phyloP scores from a whole-genome alignment of 2,329 filamentous ascomycete species.

The Beauveria bassiana region DNA sequence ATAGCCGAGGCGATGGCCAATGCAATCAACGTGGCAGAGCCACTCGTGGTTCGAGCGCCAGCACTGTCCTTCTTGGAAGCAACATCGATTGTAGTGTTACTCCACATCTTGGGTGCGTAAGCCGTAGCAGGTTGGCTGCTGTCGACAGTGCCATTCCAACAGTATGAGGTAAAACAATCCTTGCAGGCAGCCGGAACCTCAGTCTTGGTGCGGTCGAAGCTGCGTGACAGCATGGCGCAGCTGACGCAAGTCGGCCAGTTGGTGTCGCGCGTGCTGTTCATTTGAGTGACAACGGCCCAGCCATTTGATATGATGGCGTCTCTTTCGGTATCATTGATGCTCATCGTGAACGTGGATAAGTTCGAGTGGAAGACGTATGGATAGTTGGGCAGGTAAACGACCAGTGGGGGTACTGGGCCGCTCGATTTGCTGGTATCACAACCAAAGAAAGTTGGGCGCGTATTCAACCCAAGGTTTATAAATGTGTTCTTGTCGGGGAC shows the following conservation, averaged over 20 bases:
- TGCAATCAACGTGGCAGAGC: background rate
- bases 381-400: slow-evolving; percentile 75
- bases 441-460: slow-evolving; percentile 55
- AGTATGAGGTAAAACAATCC: slow-evolving; percentile 73
- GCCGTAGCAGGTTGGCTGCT: slow-evolving; percentile 18
- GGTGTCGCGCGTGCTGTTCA: slow-evolving; percentile 65
- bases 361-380: slow-evolving; percentile 75
- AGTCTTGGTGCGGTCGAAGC: slow-evolving; percentile 63
- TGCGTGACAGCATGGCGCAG: slow-evolving; percentile 76
- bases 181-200: slow-evolving; percentile 63
- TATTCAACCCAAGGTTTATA: slow-evolving; percentile 50
- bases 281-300: slow-evolving; percentile 74
- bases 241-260: slow-evolving; percentile 79
- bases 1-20: background rate
- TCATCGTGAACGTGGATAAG: slow-evolving; percentile 65
- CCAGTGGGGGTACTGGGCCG: slow-evolving; percentile 48
- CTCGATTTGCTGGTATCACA: slow-evolving; percentile 51
- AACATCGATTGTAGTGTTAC: slow-evolving; percentile 2
- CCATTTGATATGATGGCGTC: slow-evolving; percentile 81
- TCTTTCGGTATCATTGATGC: slow-evolving; percentile 58
- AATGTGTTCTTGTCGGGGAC: slow-evolving; percentile 51
- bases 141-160: slow-evolving; percentile 75
- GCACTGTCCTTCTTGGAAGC: background rate
- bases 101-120: slow-evolving; percentile 3
- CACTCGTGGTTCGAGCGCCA: background rate